These are phyloP conservation scores for Aspergillus thermomutatus DNA, from an alignment of 2,329 filamentous ascomycete species.

Conservation along the genomic window DNA sequence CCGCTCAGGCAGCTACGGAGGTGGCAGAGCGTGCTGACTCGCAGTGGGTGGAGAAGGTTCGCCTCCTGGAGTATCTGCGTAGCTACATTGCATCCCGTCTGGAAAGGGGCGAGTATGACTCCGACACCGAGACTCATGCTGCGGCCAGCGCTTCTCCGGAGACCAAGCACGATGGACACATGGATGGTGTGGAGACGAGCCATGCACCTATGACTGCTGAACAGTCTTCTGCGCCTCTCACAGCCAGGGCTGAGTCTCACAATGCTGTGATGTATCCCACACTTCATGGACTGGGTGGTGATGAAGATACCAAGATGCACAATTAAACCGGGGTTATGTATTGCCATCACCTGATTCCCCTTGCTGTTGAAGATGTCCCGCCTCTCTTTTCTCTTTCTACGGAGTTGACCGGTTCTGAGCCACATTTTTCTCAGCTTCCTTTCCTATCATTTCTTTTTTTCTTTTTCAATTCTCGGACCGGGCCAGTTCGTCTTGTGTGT, in stretches of 20 bases:
- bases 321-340: slow-evolving; percentile 17
- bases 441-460: slow-evolving; percentile 5
- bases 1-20: slow-evolving; percentile 37
- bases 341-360: neutral
- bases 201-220: slow-evolving; percentile 45
- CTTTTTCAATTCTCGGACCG: slow-evolving; percentile 2
- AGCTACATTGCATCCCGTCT: slow-evolving; percentile 56
- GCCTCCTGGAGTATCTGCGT: slow-evolving; percentile 60
- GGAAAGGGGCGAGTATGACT: slow-evolving; percentile 50
- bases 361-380: neutral
- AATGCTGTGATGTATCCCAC: slow-evolving; percentile 32
- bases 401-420: neutral
- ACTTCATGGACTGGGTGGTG: slow-evolving; percentile 30
- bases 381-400: neutral
- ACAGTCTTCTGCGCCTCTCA: slow-evolving; percentile 3
- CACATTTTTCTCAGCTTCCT: no score
- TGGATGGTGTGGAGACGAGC: slow-evolving; percentile 35
- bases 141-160: slow-evolving; percentile 13
- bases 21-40: slow-evolving; percentile 45
- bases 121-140: slow-evolving; percentile 8
- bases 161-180: slow-evolving; percentile 18
- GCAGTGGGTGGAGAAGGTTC: slow-evolving; percentile 63
- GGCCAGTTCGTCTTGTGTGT: neutral
- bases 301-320: slow-evolving; percentile 37
- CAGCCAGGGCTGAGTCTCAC: neutral